These are phyloP conservation scores for Fusarium pseudocircinatum DNA, from an alignment of 2,329 filamentous ascomycete species.

Conservation along the genomic window DNA sequence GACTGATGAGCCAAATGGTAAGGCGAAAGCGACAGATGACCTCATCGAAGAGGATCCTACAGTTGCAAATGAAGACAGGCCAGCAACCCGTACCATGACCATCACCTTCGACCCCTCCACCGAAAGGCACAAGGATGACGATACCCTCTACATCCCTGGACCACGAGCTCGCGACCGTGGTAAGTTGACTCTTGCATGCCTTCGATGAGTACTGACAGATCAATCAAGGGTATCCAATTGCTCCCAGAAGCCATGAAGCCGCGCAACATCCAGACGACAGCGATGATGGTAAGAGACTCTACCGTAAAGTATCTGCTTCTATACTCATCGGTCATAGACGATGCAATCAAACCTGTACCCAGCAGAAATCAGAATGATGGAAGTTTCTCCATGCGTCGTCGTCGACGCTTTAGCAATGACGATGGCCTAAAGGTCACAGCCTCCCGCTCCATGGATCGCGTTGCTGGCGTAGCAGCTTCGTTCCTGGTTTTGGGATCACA, in stretches of 20 bases:
- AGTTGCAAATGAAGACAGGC: neutral
- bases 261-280: neutral
- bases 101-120: neutral
- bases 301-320: accelerated
- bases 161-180: neutral
- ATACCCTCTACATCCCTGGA: neutral
- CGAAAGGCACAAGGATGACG: neutral
- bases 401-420: neutral
- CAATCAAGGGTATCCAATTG: neutral
- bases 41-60: accelerated
- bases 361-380: accelerated
- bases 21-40: neutral
- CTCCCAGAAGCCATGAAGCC: neutral
- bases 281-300: neutral
- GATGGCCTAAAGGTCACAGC: neutral
- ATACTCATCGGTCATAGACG: neutral
- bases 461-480: neutral
- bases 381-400: neutral
- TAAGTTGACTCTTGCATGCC: neutral
- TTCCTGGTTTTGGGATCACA: conserved; percentile 2
- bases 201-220: neutral
- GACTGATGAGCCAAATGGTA: neutral
- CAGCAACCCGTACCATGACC: neutral
- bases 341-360: neutral
- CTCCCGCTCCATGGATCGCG: neutral